Evolutionary conservation across 1,284 basidiomycete species (phyloP).

Genomic region (Boletus sp.): DNA sequence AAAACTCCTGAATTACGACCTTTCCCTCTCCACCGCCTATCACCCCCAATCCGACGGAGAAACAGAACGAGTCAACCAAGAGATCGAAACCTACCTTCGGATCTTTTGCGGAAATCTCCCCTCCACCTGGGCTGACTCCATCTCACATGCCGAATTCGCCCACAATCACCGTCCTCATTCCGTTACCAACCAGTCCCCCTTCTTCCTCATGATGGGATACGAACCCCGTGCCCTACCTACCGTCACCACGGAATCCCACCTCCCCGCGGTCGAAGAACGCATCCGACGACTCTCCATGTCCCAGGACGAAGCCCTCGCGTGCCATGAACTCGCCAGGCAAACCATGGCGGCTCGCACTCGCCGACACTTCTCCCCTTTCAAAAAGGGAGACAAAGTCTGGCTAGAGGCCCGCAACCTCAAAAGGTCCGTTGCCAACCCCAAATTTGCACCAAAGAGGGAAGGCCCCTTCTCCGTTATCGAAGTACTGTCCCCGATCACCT

Average conservation of each 20-base stretch:
- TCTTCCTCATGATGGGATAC: not conserved
- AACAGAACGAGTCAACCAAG: not conserved
- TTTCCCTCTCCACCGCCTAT: not conserved
- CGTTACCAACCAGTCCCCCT: not conserved
- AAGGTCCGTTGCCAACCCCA: accelerated
- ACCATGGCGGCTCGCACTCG: accelerated
- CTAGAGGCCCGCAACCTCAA: not conserved
- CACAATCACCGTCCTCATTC: not conserved
- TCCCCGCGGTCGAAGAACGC: too few relatives aligned
- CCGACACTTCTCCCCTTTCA: not conserved
- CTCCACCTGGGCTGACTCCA: accelerated
- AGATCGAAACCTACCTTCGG: not conserved
- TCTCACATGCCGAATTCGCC: not conserved
- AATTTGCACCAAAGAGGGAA: not conserved
- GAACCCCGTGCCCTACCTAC: not conserved
- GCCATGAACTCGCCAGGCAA: not conserved
- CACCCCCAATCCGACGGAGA: not conserved
- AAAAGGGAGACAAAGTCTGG: not conserved
- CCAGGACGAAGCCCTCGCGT: accelerated
- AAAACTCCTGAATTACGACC: not conserved
- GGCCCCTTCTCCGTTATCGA: not conserved
- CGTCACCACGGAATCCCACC: too few relatives aligned
- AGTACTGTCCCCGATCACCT: not conserved
- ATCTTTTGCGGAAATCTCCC: not conserved
- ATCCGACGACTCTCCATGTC: too few relatives aligned